These are phyloP conservation scores for Pleurotus citrinopileatus DNA, from an alignment of 768 basidiomycete genomes.

Conservation along the genomic window DNA sequence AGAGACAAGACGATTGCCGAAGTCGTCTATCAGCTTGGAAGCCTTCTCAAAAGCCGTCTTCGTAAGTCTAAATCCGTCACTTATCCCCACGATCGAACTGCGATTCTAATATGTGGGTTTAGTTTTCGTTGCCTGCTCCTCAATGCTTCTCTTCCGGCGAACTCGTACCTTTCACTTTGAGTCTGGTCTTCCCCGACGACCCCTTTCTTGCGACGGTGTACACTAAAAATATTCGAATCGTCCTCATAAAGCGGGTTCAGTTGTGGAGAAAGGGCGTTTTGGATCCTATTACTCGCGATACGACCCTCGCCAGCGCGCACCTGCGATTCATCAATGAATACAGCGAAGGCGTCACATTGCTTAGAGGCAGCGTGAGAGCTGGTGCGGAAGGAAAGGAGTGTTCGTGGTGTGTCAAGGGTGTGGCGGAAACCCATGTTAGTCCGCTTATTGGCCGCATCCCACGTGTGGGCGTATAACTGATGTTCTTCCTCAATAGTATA, in stretches of 20 bases:
- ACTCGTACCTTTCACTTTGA: constrained; percentile 34
- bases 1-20: not conserved
- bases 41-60: constrained; percentile 20
- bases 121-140: constrained; percentile 38
- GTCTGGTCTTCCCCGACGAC: constrained; percentile 30
- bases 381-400: constrained; percentile 33
- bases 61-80: constrained; percentile 19
- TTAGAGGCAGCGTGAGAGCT: constrained; percentile 32
- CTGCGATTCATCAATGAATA: constrained; percentile 26
- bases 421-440: constrained; percentile 27
- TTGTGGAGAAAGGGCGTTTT: constrained; percentile 23
- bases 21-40: constrained; percentile 12
- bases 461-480: not conserved
- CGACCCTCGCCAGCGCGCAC: constrained; percentile 18
- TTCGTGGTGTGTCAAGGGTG: constrained; percentile 31
- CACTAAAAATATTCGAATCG: constrained; percentile 27
- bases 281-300: constrained; percentile 26
- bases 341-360: constrained; percentile 30
- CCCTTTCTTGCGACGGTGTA: constrained; percentile 37
- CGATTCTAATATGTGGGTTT: not conserved
- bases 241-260: constrained; percentile 32
- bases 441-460: not conserved
- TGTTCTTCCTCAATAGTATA: constrained; percentile 25
- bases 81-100: not conserved
- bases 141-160: constrained; percentile 37